Evolutionary conservation across 1,284 basidiomycete genomes (phyloP).

Genomic region (Xerocomus amazonicus): DNA sequence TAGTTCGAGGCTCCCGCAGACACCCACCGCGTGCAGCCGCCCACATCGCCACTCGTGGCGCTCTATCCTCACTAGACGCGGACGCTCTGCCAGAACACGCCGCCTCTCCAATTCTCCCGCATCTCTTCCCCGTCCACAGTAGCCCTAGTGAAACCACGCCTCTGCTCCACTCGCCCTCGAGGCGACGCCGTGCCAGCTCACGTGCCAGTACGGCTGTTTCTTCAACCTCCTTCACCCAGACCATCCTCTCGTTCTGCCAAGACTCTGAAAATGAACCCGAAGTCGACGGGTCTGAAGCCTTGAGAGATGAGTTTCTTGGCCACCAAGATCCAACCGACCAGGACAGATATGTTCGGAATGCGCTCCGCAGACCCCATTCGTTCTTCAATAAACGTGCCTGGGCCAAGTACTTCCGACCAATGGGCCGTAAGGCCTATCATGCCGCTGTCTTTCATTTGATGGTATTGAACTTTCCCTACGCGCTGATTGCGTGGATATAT

Average conservation of each 20-base stretch:
- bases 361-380: slow-evolving; percentile 11
- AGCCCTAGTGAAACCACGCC: slow-evolving; percentile 42
- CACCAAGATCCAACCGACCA: slow-evolving; percentile 8
- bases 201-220: slow-evolving; percentile 51
- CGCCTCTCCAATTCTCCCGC: slow-evolving; percentile 12
- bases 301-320: slow-evolving; percentile 12
- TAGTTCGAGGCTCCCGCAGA: slow-evolving; percentile 31
- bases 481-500: slow-evolving; percentile 67
- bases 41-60: slow-evolving; percentile 27
- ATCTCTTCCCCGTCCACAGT: slow-evolving; percentile 12
- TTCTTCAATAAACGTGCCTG: slow-evolving; percentile 36
- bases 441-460: slow-evolving; percentile 61
- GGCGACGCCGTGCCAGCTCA: slow-evolving; percentile 51
- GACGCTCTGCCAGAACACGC: slow-evolving; percentile 23
- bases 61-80: slow-evolving; percentile 36
- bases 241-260: slow-evolving; percentile 58
- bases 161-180: slow-evolving; percentile 31
- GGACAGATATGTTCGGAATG: slow-evolving; percentile 14
- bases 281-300: slow-evolving; percentile 36
- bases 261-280: slow-evolving; percentile 44
- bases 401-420: slow-evolving; percentile 60
- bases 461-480: slow-evolving; percentile 72
- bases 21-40: slow-evolving; percentile 31
- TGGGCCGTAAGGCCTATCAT: slow-evolving; percentile 54
- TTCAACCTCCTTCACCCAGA: slow-evolving; percentile 56